Evolutionary conservation across 2,329 filamentous ascomycete species (phyloP), one percentile per base, ranked within the genome.

Genomic region (Lachnellula suecica): DNA sequence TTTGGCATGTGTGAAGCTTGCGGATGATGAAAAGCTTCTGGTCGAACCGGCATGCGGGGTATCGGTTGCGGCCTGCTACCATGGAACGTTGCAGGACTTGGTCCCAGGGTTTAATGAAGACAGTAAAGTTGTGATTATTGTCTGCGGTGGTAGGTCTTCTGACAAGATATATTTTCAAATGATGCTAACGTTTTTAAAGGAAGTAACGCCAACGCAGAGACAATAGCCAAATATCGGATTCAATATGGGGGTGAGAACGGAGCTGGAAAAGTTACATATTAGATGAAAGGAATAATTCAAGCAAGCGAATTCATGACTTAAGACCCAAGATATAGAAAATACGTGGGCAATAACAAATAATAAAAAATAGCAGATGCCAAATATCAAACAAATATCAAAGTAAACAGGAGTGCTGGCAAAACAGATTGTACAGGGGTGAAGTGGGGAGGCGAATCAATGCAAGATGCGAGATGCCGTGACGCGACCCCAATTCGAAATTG

Each of bases 21-120:
- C 8, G 3, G 29, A 2, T 13, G 11, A 34, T 34, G 11, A n/a
- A 34, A 34, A n/a, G 69, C 69, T 93, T 51, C 74, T 96, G 52
- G 89, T 96, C 3, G 93, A 97, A 73, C 76, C 87, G 31, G 85
- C 91, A 0, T 97, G 93, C 68, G 91, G 92, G 1, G 91, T 93
- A 5, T 88, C 87, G 47, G 71, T 96, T 11, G 89, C 87, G 1
- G 68, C 82, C 3, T 84, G 78, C 53, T 91, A 90, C 63, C 81
- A 81, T 37, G 83, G 80, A 0, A 70, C 79, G 37, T 66, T 95
- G 63, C 79, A 84, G 64, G 75, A 77, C 60, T 72, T 83, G 9
- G 72, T 91, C 0, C 82, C 86, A 0, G 63, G 70, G 44, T 74
- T 70, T 0, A 46, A 81, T 47, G 69, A 70, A 1, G 80, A 82